Base-by-base conservation (phyloP, 2,329 filamentous ascomycete genomes). In the Fusarium tanahbumbuense region DNA sequence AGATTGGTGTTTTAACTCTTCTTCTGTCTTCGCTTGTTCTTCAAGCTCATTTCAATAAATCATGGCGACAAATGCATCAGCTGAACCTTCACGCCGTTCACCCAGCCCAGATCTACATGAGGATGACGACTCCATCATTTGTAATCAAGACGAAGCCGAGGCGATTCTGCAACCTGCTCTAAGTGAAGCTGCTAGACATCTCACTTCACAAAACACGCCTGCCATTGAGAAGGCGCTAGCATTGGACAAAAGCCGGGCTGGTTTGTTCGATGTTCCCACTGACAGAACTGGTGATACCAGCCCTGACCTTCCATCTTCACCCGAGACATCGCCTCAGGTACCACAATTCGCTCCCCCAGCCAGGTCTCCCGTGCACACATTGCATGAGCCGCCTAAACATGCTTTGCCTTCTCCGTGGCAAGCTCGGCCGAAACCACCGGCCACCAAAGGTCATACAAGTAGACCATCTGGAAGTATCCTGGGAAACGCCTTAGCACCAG, bases 121-220 rank as follows among this genome's bases (percentile, higher is more conserved):
- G 16, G 71, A 73, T 37, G 71, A 63, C 22, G 65, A 69, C 32
- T 73, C 68, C n/a, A 73, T 76, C 20, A 71, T 78, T 27, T 76
- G 74, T 52, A 84, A 86, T 47, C 81, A 86, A 60, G 87, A 89
- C 72, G 86, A 86, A 68, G 88, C 85, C 7, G 86, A 88, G 69
- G 87, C 87, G 10, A 83, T 89, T 47, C 82, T 91, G 52, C 87
- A 88, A 74, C 86, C 87, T 4, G 83, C 87, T 25, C 84, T 91
- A 67, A 89, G 87, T 75, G 82, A 83, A 9, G 81, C 82, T 23
- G 88, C 87, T 11, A 87, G 86, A 7, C 84, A 87, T 48, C 79
- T 89, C 41, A 86, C 86, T 15, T 84, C 86, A 6, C 79, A 83
- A 8, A 83, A 80, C 57, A 89, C 87, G 1, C 85, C 87, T 8